Percentiles rank a stretch among this genome's conserved stretches.
Evolutionary conservation across 768 basidiomycete genomes (phyloP).

Genomic region (Dictyophora rubrovolvata): DNA sequence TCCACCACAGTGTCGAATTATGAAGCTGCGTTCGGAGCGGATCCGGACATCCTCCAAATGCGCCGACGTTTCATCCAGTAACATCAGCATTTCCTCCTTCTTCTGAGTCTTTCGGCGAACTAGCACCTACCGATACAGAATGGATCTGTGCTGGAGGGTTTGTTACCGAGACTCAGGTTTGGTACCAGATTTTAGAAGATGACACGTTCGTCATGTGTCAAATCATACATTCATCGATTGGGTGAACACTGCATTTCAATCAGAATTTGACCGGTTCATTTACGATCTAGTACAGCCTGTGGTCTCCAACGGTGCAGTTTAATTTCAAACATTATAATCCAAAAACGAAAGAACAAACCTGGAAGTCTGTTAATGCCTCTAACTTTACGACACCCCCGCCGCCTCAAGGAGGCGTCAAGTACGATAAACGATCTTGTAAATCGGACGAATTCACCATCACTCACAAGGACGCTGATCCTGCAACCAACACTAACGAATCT

Average conservation of each 20-base stretch:
- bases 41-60: constrained; percentile 20
- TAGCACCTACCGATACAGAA: constrained; percentile 64
- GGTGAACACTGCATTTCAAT: constrained; percentile 42
- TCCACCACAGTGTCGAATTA: not conserved
- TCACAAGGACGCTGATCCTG: constrained; percentile 42
- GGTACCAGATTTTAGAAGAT: constrained; percentile 75
- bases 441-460: constrained; percentile 78
- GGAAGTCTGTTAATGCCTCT: constrained; percentile 81
- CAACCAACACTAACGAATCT: constrained; percentile 53
- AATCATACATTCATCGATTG: constrained; percentile 80
- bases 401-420: constrained; percentile 14
- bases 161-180: constrained; percentile 81
- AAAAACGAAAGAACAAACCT: constrained; percentile 57
- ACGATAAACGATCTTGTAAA: constrained; percentile 81
- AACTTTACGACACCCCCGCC: constrained; percentile 71
- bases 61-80: constrained; percentile 79
- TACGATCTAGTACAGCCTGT: constrained; percentile 43
- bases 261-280: constrained; percentile 8
- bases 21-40: not conserved
- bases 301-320: constrained; percentile 93
- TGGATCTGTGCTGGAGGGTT: constrained; percentile 80
- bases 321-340: constrained; percentile 83
- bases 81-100: constrained; percentile 43
- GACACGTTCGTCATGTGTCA: constrained; percentile 73
- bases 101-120: constrained; percentile 64